Base-by-base conservation (phyloP, 371 early-diverging fungal genomes). In the Mucor racemosus region DNA sequence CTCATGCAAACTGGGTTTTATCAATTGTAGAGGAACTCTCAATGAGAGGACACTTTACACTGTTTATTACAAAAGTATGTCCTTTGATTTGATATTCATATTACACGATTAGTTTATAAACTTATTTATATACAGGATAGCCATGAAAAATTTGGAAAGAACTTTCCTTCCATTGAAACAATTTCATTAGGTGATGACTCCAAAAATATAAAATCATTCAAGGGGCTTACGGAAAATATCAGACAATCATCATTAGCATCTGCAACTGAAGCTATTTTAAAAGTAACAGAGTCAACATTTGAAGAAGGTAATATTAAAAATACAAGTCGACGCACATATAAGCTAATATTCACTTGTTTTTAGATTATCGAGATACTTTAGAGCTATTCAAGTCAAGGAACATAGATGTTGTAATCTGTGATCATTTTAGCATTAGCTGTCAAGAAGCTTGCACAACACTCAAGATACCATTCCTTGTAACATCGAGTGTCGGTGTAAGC, bases 81-180 rank as follows among this genome's bases (percentile, higher is more conserved):
- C n/a, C n/a, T n/a, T n/a, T n/a, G n/a, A n/a, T n/a, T n/a, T n/a
- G n/a, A n/a, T n/a, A n/a, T n/a, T n/a, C n/a, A n/a, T n/a, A n/a
- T n/a, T n/a, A n/a, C n/a, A n/a, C n/a, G n/a, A n/a, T n/a, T n/a
- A n/a, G n/a, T n/a, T n/a, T n/a, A n/a, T n/a, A n/a, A n/a, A n/a
- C n/a, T n/a, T 15, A 4, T 31, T 3, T 35, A 36, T 42, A 0
- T 55, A 9, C 14, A 68, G 68, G 64, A 58, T 13, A 33, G 41
- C 40, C 72, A 78, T 8, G 4, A 46, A 7, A 64, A 44, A 26
- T 74, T 72, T 60, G 66, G 54, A 40, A 66, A 74, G 13, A 40
- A 44, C 10, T 69, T 44, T 57, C 66, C 64, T 3, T 35, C 50
- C 19, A 63, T 78, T 11, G 41, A 69, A 0, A 56, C 66, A 1